Evolutionary conservation across 768 basidiomycete species (phyloP), one percentile per base, ranked within the genome.

Genomic region (Calocybe cyanea): DNA sequence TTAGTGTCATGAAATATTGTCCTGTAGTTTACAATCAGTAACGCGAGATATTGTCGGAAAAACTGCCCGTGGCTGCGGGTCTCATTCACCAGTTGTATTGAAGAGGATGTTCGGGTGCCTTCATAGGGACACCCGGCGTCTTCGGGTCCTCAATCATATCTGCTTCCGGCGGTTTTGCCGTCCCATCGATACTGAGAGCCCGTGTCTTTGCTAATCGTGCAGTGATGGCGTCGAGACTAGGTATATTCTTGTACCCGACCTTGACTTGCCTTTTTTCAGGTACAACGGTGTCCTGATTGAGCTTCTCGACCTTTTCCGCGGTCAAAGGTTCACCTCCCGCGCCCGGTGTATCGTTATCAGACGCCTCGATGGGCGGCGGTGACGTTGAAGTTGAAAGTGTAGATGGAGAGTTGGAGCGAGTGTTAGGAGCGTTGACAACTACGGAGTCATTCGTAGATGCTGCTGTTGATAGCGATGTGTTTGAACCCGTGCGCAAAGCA

Each of bases 1-100:
- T 94, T 95, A 18, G 84, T 78, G 60, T 96, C 93, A 64, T 92
- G 90, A 64, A 81, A 96, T 50, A 95, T 75, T 10, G 89, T 93
- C 92, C 91, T 92, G 45, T 34, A 30, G 31, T 8, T 7, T 11
- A 13, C 21, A 19, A 41, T 51, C 40, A 51, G 37, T 19, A 25
- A 14, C 7, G 46, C 41, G 35, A 33, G 38, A 35, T n/a, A 40
- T 7, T 43, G 9, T 43, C 11, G 50, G 23, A 28, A 28, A 28
- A 28, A 28, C 5, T 6, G 25, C 25, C 25, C 11, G 25, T 28
- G 11, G 5, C 25, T 28, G 5, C 6, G 3, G 23, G 28, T 10
- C 3, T n/a, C 13, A 65, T 80, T 46, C 46, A 92, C 90, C 92
- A 95, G 32, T 80, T 62, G 62, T 84, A 87, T 57, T 91, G 87